These are phyloP conservation scores for Parietaria judaica DNA, from an alignment of 306 rosid species.

Conservation along the genomic window DNA sequence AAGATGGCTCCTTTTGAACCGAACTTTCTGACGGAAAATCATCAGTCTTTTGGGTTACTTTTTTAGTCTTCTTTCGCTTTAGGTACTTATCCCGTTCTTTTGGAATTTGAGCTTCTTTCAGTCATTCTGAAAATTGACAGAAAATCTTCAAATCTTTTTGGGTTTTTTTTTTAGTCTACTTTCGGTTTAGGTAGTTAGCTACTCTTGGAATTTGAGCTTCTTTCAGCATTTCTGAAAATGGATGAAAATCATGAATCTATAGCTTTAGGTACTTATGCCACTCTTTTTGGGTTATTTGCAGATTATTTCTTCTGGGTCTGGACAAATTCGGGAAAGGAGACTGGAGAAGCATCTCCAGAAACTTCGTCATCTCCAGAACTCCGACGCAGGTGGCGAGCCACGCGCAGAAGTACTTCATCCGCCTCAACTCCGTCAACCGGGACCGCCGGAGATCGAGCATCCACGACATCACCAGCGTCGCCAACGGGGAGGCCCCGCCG, in stretches of 20 bases:
- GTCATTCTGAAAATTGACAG: too few species aligned
- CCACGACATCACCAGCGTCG: constrained; percentile 86
- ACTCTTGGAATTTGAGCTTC: too few species aligned
- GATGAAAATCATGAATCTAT: too few species aligned
- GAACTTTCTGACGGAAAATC: too few species aligned
- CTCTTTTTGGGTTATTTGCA: constrained; percentile 19
- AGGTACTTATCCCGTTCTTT: too few species aligned
- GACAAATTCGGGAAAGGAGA: constrained; percentile 99
- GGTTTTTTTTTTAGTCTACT: neutral
- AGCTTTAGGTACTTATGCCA: too few species aligned
- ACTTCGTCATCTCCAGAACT: constrained; percentile 87
- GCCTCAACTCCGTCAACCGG: constrained; percentile 87
- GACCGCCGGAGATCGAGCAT: constrained; percentile 96
- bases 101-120: too few species aligned
- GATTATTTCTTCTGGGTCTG: constrained; percentile 90
- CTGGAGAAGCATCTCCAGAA: constrained; percentile 99
- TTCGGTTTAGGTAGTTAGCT: neutral
- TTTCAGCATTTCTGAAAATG: too few species aligned
- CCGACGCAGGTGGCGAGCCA: constrained; percentile 99
- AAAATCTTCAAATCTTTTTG: neutral
- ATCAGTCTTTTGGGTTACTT: too few species aligned
- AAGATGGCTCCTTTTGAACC: too few species aligned
- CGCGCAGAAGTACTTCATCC: constrained; percentile 92
- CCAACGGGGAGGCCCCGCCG: constrained; percentile 74
- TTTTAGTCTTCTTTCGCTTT: too few species aligned